Conservation (phyloP, 805 yeast genomes). For the Candida maltosa region DNA sequence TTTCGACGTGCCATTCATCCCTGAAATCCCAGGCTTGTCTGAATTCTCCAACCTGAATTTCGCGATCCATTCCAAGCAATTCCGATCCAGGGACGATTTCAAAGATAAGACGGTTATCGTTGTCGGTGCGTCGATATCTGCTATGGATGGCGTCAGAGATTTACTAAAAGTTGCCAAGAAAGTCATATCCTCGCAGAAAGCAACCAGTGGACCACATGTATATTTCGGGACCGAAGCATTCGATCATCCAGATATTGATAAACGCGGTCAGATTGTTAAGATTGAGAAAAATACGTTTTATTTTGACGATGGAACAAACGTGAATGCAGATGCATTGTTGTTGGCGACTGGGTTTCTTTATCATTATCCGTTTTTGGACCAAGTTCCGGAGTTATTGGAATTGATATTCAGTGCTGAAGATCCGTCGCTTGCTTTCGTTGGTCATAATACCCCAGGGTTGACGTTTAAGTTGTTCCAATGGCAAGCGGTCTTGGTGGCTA, state of each 20-base stretch:
- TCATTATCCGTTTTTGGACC: constrained; percentile 29
- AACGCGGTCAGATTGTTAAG: constrained; percentile 7
- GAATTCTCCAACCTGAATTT: constrained; percentile 24
- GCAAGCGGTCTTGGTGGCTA: constrained; percentile 34
- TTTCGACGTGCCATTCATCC: constrained; percentile 45
- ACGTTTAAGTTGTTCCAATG: constrained; percentile 39
- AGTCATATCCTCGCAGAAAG: constrained; percentile 10
- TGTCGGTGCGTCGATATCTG: constrained; percentile 60
- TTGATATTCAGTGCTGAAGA: constrained; percentile 31
- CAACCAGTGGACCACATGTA: constrained; percentile 9
- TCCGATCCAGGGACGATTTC: constrained; percentile 27
- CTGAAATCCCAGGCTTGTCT: constrained; percentile 39
- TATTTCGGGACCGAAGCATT: constrained; percentile 10
- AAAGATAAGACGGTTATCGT: constrained; percentile 32
- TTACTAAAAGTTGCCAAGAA: constrained; percentile 14
- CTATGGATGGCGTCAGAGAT: constrained; percentile 48
- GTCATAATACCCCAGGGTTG: constrained; percentile 35
- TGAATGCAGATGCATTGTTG: constrained; percentile 12
- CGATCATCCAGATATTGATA: constrained; percentile 5
- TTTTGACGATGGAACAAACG: constrained; percentile 21
- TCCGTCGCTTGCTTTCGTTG: constrained; percentile 31
- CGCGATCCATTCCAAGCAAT: constrained; percentile 45
- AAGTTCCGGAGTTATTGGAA: constrained; percentile 26
- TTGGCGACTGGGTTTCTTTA: constrained; percentile 38
- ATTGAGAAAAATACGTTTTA: constrained; percentile 17